Conservation (phyloP, 2,329 filamentous ascomycete species). For the Fusarium aywerte region DNA sequence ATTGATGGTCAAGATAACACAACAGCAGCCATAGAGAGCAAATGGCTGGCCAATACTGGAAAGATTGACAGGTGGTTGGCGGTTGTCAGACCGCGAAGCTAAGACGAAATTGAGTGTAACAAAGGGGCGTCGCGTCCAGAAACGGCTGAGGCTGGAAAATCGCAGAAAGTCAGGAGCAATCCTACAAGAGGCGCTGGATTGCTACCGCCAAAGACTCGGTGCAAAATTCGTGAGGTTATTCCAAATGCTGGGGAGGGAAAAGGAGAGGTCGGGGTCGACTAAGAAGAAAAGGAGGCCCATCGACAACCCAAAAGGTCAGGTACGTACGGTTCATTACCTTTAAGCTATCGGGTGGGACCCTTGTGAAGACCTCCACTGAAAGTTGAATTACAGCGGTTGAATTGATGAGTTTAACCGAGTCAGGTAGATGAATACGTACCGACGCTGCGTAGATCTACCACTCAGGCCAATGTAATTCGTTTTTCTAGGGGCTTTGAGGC, state of each 20-base stretch:
- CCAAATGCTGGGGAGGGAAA: slow-evolving; percentile 22
- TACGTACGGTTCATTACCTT: slow-evolving; percentile 5
- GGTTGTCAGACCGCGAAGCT: slow-evolving; percentile 8
- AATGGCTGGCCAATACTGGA: slow-evolving; percentile 30
- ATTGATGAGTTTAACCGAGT: slow-evolving; percentile 21
- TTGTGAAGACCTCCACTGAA: slow-evolving; percentile 35
- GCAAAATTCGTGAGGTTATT: slow-evolving; percentile 13
- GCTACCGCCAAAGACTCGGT: background rate
- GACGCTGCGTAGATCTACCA: slow-evolving; percentile 19
- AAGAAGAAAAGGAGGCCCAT: slow-evolving; percentile 46
- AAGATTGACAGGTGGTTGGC: slow-evolving; percentile 27
- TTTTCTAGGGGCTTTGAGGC: slow-evolving; percentile 16
- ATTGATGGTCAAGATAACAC: slow-evolving; percentile 24
- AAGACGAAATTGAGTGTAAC: slow-evolving; percentile 30
- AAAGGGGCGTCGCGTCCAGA: slow-evolving; percentile 31
- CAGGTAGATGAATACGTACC: slow-evolving; percentile 25
- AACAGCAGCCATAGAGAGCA: slow-evolving; percentile 31
- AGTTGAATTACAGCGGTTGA: slow-evolving; percentile 35
- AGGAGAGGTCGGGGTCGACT: slow-evolving; percentile 39
- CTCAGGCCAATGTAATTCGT: slow-evolving; percentile 2
- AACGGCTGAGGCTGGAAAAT: slow-evolving; percentile 14
- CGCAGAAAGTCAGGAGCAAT: slow-evolving; percentile 17
- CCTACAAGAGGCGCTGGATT: slow-evolving; percentile 4
- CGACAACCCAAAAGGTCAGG: slow-evolving; percentile 21
- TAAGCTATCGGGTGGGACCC: slow-evolving; percentile 36